Evolutionary conservation across 805 yeast species (phyloP), one percentile per base, ranked within the genome.

Genomic region (Lipomyces chichibuensis): DNA sequence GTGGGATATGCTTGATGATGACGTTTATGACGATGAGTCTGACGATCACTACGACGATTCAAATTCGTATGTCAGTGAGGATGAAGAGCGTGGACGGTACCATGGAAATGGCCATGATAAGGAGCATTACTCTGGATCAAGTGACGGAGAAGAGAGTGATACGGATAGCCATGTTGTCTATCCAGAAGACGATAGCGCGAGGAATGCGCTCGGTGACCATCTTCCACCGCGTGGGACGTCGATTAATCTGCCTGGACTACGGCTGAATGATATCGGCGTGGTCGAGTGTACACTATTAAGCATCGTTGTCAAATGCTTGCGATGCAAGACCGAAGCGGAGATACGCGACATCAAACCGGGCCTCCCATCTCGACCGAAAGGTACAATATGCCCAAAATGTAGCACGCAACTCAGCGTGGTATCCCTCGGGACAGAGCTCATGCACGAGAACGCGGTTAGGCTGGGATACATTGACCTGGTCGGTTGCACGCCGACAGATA

Each of bases 401-500:
- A 74, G 75, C 60, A 62, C 74, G 29, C 73, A 75, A 1, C 69
- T 80, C 27, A 75, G 77, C 46, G 80, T 72, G 1, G 75, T 77
- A 5, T 78, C 79, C 69, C 69, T 80, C 52, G 46, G 35, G 29
- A 78, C 79, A 60, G 80, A 80, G 69, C 74, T 77, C 57, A 55
- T 80, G 54, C 82, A 80, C 59, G 69, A 75, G 63, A 67, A 70
- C 23, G 43, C 52, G 17, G 27, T 29, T 32, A 53, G 75, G 46
- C 29, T 65, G 14, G 83, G 83, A 0, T 79, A 75, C 55, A 70
- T 80, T n/a, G 82, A 80, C 60, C 62, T 79, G 13, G 69, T 75
- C n/a, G 79, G 79, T 14, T 81, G 83, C 59, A 65, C 71, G 1
- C 77, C 79, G 2, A 67, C 72, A 5, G 81, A 80, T 60, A 49